Base-by-base conservation (phyloP, 164 flowering plant genomes). In the Amborella trichopoda region DNA sequence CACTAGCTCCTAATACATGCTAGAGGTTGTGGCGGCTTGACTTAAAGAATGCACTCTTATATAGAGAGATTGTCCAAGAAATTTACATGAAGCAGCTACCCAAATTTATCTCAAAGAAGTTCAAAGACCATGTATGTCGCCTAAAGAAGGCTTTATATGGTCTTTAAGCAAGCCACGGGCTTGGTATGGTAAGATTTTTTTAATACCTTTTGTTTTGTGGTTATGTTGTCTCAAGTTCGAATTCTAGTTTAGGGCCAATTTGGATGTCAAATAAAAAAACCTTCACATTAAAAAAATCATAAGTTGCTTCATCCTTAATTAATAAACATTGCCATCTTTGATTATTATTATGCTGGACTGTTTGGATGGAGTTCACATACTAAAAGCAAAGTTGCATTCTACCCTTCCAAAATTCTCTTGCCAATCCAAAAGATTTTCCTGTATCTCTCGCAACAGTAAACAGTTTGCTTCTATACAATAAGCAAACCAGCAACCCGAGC, bases 11-110 rank as follows among this genome's bases (percentile, higher is more conserved):
- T 8, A 46, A 3, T 24, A 47, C 30, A 53, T 16, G 45, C 4
- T 57, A 46, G 62, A 30, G 26, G 12, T 16, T 62, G 33, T 41
- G 53, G 61, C 57, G 56, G 13, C 53, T 62, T 14, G 48, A 62
- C 16, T 53, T 62, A 19, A 46, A 51, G 30, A 62, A 62, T 24
- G 53, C 53, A 20, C 50, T 61, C 33, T 48, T 61, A 10, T 55
- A 61, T 33, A 54, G 56, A 1, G 56, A 55, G 32, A 28, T 61
- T 6, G 65, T 49, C 51, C 27, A 32, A 26, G 56, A 41, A 0
- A 24, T 50, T 14, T 50, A 23, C 18, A 53, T 53, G 56, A 49
- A 53, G 5, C 55, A 52, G 22, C 48, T 27, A 28, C 26, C 3
- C 0, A 48, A 39, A 19, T 52, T 40, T 20, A 14, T 42, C 28